Evolutionary conservation across 179 eudicot species (phyloP), one percentile per base, ranked within the genome.

Genomic region (Beta macrorhiza): DNA sequence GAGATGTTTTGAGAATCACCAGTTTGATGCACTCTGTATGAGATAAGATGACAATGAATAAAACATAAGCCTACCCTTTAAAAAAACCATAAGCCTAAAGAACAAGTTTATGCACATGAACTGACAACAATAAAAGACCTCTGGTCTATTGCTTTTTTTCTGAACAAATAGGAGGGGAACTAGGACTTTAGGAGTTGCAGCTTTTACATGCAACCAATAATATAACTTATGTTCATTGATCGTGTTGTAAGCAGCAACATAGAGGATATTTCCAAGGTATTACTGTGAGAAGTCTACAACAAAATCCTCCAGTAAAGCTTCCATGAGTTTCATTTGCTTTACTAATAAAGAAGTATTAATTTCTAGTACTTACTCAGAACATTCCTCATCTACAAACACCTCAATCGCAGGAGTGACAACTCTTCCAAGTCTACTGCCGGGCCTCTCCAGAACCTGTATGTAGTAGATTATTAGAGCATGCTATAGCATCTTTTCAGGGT

Each of bases 311-410:
- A 10, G 15, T 44, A 67, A 59, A 10, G 22, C n/a, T 63, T 59
- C 9, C 22, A n/a, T n/a, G 45, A 72, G 20, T 73, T 65, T 59
- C 25, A 13, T 37, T 25, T 8, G n/a, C 76, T 77, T 14, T 53
- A 32, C 80, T 72, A 29, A 56, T 17, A 67, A 61, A 25, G n/a
- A 53, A 72, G 7, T 5, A 32, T 14, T 32, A 58, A 47, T 25
- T 37, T 45, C 22, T 68, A 70, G 29, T 82, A 87, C 97, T 93
- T 84, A 96, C 99, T 74, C 88, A 70, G 84, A 81, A 70, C 88
- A 89, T 71, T 91, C 94, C 80, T 94, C 93, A 59, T 96, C 99
- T 45, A 94, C 91, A 62, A 96, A 96, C 73, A 96, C 94, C 68
- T 94, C 93, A 80, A 96, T 92, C 78, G 83, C 77, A 42, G 90